phyloP scores from a whole-genome alignment of 176 grass and related monocot species.

The Rhynchospora breviuscula region DNA sequence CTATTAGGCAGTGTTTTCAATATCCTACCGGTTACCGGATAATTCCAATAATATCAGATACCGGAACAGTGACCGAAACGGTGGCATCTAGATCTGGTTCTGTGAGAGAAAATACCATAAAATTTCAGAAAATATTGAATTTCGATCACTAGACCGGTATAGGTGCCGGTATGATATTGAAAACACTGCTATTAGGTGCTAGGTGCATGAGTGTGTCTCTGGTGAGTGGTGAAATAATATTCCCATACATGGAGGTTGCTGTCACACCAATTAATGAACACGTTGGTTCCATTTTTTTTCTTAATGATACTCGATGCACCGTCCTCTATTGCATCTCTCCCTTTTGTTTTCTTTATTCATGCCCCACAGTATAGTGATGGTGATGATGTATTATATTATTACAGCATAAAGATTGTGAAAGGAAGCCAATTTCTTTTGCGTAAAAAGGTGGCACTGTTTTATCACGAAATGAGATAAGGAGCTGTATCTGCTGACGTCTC shows the following conservation, averaged over 20 bases:
- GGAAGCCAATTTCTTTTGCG: slow-evolving; percentile 3
- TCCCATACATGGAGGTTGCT: neutral
- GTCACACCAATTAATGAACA: neutral
- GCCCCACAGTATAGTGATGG: neutral
- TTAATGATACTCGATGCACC: neutral
- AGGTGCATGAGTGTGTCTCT: neutral
- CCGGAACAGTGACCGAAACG: too few species aligned
- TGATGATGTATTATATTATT: neutral
- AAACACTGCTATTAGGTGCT: neutral
- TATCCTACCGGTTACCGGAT: too few species aligned
- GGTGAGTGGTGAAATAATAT: neutral
- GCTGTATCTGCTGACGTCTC: neutral
- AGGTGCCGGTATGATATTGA: too few species aligned
- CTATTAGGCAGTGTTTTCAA: too few species aligned
- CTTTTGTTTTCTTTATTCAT: neutral
- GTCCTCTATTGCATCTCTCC: neutral
- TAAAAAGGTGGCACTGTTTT: neutral
- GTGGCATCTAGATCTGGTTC: too few species aligned
- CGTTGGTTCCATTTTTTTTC: neutral
- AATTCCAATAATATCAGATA: too few species aligned
- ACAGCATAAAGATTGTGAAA: neutral
- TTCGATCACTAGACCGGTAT: too few species aligned
- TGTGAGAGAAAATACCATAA: too few species aligned
- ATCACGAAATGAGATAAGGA: neutral
- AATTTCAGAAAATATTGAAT: too few species aligned